Conservation (phyloP, 768 basidiomycete species). For the Rhodotorula sphaerocarpa region DNA sequence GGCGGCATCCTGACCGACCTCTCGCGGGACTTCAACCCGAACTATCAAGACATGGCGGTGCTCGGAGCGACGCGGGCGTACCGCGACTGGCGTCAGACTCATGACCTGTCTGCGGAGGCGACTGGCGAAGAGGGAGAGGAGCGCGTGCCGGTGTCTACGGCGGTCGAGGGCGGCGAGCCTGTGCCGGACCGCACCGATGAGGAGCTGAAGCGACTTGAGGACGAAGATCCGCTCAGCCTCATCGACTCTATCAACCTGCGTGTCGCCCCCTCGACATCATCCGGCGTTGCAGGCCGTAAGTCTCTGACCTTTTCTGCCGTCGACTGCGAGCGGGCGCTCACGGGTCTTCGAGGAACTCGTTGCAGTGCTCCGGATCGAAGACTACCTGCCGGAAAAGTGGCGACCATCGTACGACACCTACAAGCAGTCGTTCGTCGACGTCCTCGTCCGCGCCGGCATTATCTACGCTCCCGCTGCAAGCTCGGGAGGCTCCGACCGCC, state of each 20-base stretch:
- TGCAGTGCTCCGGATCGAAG: constrained; percentile 66
- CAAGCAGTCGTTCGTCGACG: constrained; percentile 55
- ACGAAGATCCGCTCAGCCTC: constrained; percentile 40
- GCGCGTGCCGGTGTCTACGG: not conserved
- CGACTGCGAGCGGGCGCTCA: not conserved
- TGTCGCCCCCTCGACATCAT: constrained; percentile 1
- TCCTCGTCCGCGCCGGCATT: constrained; percentile 60
- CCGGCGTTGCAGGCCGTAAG: constrained; percentile 20
- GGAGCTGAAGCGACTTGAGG: constrained; percentile 49
- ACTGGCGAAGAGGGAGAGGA: constrained; percentile 46
- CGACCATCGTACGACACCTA: constrained; percentile 64
- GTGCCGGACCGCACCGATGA: constrained; percentile 42
- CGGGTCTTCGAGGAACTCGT: too few species aligned
- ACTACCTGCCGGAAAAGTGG: constrained; percentile 77
- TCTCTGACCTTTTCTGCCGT: not conserved
- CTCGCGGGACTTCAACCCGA: constrained; percentile 78
- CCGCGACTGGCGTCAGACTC: constrained; percentile 50
- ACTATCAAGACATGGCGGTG: constrained; percentile 99
- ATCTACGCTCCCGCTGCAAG: constrained; percentile 42
- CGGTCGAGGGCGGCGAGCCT: not conserved
- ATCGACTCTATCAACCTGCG: constrained; percentile 34
- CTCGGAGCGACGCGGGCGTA: constrained; percentile 92
- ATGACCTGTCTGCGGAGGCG: not conserved
- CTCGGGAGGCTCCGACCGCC: constrained; percentile 13
- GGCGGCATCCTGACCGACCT: constrained; percentile 75